Evolutionary conservation across 441 rosid genomes (phyloP).

Genomic region (Bruguiera hainesii): DNA sequence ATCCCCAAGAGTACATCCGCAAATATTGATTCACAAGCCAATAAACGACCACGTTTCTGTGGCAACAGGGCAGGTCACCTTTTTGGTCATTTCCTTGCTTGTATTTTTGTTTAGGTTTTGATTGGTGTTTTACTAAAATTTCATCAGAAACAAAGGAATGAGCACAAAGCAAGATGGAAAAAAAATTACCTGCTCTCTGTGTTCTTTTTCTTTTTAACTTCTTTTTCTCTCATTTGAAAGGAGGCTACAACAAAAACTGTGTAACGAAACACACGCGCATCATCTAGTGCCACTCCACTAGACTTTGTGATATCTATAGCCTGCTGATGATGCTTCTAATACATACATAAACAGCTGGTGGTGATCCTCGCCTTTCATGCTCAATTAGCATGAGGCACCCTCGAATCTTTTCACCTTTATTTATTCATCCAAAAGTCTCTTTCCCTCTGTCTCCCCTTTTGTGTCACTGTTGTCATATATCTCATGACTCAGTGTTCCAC

Average conservation of each 20-base stretch:
- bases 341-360: slow-evolving; percentile 15
- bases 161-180: not conserved
- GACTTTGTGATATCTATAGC: slow-evolving; percentile 11
- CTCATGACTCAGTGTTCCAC: slow-evolving; percentile 20
- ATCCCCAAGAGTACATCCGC: no score
- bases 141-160: no score
- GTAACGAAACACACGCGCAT: not conserved
- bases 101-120: no score
- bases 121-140: no score
- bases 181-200: not conserved
- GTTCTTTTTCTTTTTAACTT: not conserved
- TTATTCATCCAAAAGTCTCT: slow-evolving; percentile 14
- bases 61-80: no score
- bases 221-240: slow-evolving; percentile 1
- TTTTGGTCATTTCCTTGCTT: no score
- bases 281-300: slow-evolving; percentile 4
- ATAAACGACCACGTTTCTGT: no score
- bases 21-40: no score
- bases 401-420: slow-evolving; percentile 8
- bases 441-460: slow-evolving; percentile 11
- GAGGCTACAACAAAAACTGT: slow-evolving; percentile 4
- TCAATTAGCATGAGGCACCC: not conserved
- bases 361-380: no score
- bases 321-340: slow-evolving; percentile 9
- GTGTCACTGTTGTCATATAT: slow-evolving; percentile 7